A percentile compares a stretch with the other conserved stretches of the same genome.
These are phyloP conservation scores for Epipyxis sp. DNA, from an alignment of 108 stramenopile species.

Conservation along the genomic window DNA sequence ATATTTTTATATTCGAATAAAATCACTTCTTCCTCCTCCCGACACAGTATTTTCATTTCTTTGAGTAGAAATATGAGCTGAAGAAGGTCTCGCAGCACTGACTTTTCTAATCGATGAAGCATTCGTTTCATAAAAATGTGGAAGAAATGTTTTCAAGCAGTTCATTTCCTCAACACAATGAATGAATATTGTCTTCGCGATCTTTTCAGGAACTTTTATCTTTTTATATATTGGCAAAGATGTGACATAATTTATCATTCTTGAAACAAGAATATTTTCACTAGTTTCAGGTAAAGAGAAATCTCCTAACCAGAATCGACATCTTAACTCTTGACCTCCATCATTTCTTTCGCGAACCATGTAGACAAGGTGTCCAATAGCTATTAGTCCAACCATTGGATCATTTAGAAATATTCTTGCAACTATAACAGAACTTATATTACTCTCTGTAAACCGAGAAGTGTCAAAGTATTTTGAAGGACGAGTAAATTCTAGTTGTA, in stretches of 20 bases:
- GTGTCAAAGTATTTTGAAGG: background rate
- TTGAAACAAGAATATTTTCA: background rate
- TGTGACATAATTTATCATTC: background rate
- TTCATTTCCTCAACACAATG: conserved; percentile 4
- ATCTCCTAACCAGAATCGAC: conserved; percentile 12
- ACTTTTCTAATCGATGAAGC: too few species aligned
- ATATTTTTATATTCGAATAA: too few species aligned
- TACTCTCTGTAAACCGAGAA: background rate
- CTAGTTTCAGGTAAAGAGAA: background rate
- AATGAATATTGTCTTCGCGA: background rate
- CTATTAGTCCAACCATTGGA: background rate
- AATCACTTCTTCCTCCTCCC: too few species aligned
- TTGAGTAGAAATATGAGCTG: too few species aligned
- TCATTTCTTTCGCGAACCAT: background rate
- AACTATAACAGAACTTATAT: background rate
- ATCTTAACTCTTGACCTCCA: background rate
- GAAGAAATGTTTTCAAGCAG: background rate
- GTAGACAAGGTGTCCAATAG: background rate
- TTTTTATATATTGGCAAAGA: background rate
- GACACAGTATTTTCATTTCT: too few species aligned
- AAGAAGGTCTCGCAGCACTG: too few species aligned
- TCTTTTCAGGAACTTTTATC: background rate
- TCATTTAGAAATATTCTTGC: background rate
- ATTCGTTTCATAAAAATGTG: conserved; percentile 21
- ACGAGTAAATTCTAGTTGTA: background rate